These are phyloP conservation scores for Saitozyma sp. DNA, from an alignment of 768 basidiomycete species.

Conservation along the genomic window DNA sequence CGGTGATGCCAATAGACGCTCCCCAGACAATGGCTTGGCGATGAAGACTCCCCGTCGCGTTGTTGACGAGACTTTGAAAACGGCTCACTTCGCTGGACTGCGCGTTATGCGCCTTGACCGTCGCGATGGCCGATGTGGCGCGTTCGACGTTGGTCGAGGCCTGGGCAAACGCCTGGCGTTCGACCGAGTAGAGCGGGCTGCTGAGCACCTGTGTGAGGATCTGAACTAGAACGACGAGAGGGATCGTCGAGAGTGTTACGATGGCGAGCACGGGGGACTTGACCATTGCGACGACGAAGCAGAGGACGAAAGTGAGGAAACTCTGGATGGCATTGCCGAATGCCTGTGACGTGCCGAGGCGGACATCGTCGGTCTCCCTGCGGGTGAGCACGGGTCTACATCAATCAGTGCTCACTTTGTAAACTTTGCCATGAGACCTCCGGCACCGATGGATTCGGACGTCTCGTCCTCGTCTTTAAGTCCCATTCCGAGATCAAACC, in stretches of 20 bases:
- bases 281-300: slow-evolving; percentile 76
- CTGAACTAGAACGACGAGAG: slow-evolving; percentile 75
- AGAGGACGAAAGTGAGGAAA: slow-evolving; percentile 72
- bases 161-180: slow-evolving; percentile 67
- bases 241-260: slow-evolving; percentile 87
- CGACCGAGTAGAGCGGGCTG: slow-evolving; percentile 65
- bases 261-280: slow-evolving; percentile 81
- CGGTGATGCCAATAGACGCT: slow-evolving; percentile 64
- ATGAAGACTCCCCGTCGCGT: slow-evolving; percentile 58
- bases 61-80: slow-evolving; percentile 57
- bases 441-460: slow-evolving; percentile 69
- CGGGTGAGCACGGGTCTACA: slow-evolving; percentile 1
- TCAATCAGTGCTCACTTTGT: slow-evolving; percentile 60
- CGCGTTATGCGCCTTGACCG: slow-evolving; percentile 92
- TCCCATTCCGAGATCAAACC: slow-evolving; percentile 82
- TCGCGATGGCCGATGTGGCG: slow-evolving; percentile 69
- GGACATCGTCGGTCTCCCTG: slow-evolving; percentile 93
- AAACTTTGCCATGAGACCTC: slow-evolving; percentile 91
- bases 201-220: slow-evolving; percentile 70
- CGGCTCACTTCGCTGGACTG: slow-evolving; percentile 60
- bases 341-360: slow-evolving; percentile 76
- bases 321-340: slow-evolving; percentile 78
- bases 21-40: slow-evolving; percentile 75
- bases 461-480: slow-evolving; percentile 49
- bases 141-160: slow-evolving; percentile 80